Evolutionary conservation across 176 grass and related monocot genomes (phyloP).

Genomic region (Cocos nucifera): DNA sequence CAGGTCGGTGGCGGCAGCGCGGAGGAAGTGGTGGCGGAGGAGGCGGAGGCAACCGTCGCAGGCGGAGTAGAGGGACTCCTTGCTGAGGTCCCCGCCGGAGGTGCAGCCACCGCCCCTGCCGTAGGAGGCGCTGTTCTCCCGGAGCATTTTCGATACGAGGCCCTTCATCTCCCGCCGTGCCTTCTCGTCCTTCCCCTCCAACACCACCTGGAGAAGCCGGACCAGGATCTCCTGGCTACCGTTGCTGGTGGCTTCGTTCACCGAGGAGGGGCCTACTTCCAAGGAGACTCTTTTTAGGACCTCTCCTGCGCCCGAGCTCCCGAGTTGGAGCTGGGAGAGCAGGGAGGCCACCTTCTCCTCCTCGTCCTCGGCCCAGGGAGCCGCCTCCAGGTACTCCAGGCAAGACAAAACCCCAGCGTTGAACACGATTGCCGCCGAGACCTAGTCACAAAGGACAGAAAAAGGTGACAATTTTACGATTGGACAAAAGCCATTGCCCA

Average conservation of each 20-base stretch:
- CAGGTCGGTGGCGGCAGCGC: slow-evolving; percentile 34
- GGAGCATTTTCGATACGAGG: slow-evolving; percentile 93
- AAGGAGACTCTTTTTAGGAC: slow-evolving; percentile 89
- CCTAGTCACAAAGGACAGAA: slow-evolving; percentile 22
- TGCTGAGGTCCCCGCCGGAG: slow-evolving; percentile 61
- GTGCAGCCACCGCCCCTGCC: slow-evolving; percentile 18
- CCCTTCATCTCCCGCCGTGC: slow-evolving; percentile 96
- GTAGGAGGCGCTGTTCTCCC: slow-evolving; percentile 58
- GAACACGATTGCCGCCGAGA: slow-evolving; percentile 75
- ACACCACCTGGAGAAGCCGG: slow-evolving; percentile 79
- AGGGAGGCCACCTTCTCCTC: slow-evolving; percentile 40
- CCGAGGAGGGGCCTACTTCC: slow-evolving; percentile 35
- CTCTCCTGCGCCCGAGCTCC: slow-evolving; percentile 69
- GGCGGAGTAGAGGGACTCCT: slow-evolving; percentile 81
- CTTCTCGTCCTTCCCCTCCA: slow-evolving; percentile 97
- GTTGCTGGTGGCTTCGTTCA: slow-evolving; percentile 27
- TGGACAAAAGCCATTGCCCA: background rate
- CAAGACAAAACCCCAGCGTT: slow-evolving; percentile 70
- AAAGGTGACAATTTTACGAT: slow-evolving; percentile 8
- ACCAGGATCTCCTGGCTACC: slow-evolving; percentile 71
- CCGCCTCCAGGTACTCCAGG: slow-evolving; percentile 18
- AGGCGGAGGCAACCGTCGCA: slow-evolving; percentile 67
- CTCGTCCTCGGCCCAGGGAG: slow-evolving; percentile 5
- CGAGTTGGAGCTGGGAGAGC: slow-evolving; percentile 75
- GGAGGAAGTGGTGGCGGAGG: slow-evolving; percentile 55